A percentile compares a stretch with the other conserved stretches of the same genome.
Conservation (phyloP, 83 land plant genomes). For the Isoetes engelmannii region DNA sequence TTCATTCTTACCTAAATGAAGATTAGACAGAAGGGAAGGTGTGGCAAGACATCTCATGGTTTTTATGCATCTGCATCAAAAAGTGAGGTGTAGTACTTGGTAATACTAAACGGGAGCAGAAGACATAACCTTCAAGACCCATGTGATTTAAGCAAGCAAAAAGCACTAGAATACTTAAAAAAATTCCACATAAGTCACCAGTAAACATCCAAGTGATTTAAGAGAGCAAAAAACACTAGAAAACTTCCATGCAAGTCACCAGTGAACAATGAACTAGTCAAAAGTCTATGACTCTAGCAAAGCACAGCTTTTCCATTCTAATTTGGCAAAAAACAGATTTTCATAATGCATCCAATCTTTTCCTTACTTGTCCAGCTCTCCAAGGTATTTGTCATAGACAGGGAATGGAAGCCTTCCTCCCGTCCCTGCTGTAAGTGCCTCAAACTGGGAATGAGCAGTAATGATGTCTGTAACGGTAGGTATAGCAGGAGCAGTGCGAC, state of each 20-base stretch:
- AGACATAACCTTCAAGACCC: not conserved
- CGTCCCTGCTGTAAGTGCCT: slow-evolving; percentile 48
- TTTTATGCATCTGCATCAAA: slow-evolving; percentile 51
- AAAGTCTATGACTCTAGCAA: no score
- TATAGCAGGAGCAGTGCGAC: slow-evolving; percentile 60
- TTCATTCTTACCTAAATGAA: slow-evolving; percentile 56
- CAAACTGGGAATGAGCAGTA: slow-evolving; percentile 58
- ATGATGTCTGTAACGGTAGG: slow-evolving; percentile 57
- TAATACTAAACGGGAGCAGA: not conserved
- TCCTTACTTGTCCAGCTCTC: slow-evolving; percentile 53
- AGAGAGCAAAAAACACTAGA: no score
- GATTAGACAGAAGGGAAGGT: slow-evolving; percentile 44
- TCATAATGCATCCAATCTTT: not conserved
- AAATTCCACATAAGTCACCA: no score
- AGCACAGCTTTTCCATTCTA: no score
- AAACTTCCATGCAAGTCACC: no score
- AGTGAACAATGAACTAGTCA: no score
- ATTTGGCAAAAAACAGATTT: not conserved
- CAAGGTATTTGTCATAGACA: slow-evolving; percentile 62
- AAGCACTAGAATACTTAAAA: no score
- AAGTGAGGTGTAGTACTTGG: not conserved
- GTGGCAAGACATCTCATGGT: slow-evolving; percentile 48
- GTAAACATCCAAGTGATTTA: no score
- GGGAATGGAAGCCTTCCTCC: slow-evolving; percentile 51
- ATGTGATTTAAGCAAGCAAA: no score